Evolutionary conservation across 345 rosid species (phyloP), one percentile per base, ranked within the genome.

Genomic region (Garcia nutans): DNA sequence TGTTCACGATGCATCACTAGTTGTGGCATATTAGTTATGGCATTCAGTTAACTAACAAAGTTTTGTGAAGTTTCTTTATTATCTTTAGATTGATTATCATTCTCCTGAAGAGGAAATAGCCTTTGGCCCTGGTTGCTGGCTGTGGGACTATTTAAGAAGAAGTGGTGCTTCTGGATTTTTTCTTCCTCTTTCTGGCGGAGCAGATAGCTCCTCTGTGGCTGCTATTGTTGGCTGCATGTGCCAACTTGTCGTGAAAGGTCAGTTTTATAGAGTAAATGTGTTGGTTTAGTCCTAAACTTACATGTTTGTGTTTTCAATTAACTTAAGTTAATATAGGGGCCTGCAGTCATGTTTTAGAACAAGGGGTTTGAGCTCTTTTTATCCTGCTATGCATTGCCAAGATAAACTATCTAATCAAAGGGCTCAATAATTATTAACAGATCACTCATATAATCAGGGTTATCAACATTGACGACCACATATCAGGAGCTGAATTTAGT

Each of bases 151-250:
- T 77, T 79, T 95, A 82, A 85, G 99, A 87, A 88, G 99, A 90
- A 95, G 99, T 77, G 96, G 97, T 50, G 99, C 99, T 74, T 93
- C 99, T 60, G 99, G 99, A 45, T 95, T 93, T 85, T 82, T 95
- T 86, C 97, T 95, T 81, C 99, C 99, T 20, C 97, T 93, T 70
- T 95, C 99, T 81, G 99, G 99, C 49, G 97, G 99, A 20, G 99
- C 99, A 73, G 99, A 95, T 75, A 93, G 99, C 85, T 95, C 99
- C 64, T 88, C 97, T 55, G 99, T 95, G 52, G 99, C 98, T 77
- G 98, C 99, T 74, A 95, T 95, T 68, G 99, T 95, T 84, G 99
- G 99, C 64, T 91, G 99, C 88, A 95, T 95, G 99, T 93, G 99
- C 84, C 98, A 95, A 80, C 93, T 95, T 74, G 96, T 95, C 65